phyloP scores from a whole-genome alignment of 768 basidiomycete species.

The Paxillus involutus region DNA sequence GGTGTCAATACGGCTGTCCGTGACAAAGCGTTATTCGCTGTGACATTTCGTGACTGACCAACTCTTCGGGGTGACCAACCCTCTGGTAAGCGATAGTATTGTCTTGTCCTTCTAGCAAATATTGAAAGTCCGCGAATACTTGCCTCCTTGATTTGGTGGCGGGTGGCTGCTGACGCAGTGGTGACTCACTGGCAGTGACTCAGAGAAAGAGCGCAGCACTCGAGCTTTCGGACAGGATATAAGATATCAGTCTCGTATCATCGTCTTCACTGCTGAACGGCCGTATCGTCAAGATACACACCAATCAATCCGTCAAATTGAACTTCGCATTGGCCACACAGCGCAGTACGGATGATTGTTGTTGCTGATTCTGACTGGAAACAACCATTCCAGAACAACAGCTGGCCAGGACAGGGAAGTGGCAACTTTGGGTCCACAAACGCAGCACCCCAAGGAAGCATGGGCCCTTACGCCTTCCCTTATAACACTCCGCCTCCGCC shows the following conservation, averaged over 20 bases:
- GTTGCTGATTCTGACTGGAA: background rate
- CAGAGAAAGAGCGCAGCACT: background rate
- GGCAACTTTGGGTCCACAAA: constrained; percentile 4
- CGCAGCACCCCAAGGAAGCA: background rate
- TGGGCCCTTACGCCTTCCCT: background rate
- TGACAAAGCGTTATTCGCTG: no score
- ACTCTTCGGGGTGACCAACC: no score
- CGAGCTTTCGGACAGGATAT: background rate
- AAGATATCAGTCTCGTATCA: background rate
- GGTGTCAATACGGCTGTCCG: no score
- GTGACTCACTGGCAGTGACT: background rate
- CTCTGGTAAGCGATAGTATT: no score
- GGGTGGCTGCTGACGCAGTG: no score
- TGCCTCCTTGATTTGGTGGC: background rate
- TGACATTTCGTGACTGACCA: no score
- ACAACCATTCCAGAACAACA: background rate
- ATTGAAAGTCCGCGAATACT: background rate
- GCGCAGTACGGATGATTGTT: background rate
- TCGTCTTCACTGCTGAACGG: background rate
- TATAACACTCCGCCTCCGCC: constrained; percentile 8
- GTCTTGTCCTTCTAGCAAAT: background rate
- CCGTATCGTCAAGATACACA: background rate
- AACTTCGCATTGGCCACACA: background rate
- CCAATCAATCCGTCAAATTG: no score
- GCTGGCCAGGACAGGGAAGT: background rate